Evolutionary conservation across 768 basidiomycete species (phyloP).

Genomic region (Wakefieldia striispora): DNA sequence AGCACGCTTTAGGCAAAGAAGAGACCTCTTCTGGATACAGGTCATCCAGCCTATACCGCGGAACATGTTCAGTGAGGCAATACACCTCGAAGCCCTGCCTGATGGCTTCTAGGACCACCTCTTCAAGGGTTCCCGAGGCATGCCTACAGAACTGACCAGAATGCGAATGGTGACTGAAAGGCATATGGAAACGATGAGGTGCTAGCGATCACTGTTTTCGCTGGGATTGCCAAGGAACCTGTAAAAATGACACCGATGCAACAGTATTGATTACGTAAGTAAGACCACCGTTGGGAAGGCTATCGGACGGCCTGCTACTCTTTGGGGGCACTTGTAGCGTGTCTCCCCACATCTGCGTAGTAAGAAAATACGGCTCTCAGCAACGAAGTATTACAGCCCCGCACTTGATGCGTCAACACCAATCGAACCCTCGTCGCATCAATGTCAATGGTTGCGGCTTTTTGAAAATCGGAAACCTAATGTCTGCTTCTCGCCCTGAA

Average conservation of each 20-base stretch:
- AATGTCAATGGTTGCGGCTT: conserved; percentile 6
- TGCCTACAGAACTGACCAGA: conserved; percentile 95
- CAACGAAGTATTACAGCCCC: conserved; percentile 11
- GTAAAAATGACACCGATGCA: neutral
- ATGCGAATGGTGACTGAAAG: conserved; percentile 84
- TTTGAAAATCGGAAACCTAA: conserved; percentile 35
- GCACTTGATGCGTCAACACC: conserved; percentile 21
- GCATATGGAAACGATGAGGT: conserved; percentile 37
- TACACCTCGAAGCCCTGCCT: conserved; percentile 74
- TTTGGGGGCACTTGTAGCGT: neutral
- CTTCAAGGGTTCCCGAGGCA: conserved; percentile 75
- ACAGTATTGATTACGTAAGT: too few relatives aligned
- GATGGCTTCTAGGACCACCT: conserved; percentile 81
- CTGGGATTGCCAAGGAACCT: neutral
- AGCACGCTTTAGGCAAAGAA: conserved; percentile 8
- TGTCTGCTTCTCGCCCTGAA: conserved; percentile 29
- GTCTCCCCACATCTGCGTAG: neutral
- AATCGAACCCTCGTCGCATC: conserved; percentile 18
- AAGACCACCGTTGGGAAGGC: too few relatives aligned
- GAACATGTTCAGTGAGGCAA: conserved; percentile 91
- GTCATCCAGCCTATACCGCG: conserved; percentile 77
- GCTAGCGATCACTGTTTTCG: too few relatives aligned
- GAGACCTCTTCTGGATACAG: conserved; percentile 95
- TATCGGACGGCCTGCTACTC: too few relatives aligned
- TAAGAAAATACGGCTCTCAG: neutral